Evolutionary conservation across 805 yeast genomes (phyloP).

Genomic region (Zygosaccharomyces kombuchaensis): DNA sequence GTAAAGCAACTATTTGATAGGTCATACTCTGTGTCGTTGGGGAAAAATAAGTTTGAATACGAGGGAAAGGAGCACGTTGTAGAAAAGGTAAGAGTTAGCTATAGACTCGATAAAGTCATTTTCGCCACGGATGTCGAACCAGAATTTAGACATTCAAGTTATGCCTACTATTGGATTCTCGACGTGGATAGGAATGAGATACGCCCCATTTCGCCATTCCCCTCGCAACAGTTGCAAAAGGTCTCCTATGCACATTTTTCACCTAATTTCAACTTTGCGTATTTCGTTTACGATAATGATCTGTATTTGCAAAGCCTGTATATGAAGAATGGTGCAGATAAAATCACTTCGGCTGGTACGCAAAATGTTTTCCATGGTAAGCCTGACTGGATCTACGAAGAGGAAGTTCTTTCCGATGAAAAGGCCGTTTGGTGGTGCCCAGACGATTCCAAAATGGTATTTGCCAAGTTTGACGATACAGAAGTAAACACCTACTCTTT

Average conservation of each 20-base stretch:
- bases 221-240: slow-evolving; percentile 22
- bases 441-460: slow-evolving; percentile 52
- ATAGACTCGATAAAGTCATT: slow-evolving; percentile 46
- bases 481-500: slow-evolving; percentile 49
- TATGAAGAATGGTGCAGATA: slow-evolving; percentile 7
- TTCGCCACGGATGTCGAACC: slow-evolving; percentile 46
- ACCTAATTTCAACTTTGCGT: slow-evolving; percentile 51
- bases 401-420: slow-evolving; percentile 62
- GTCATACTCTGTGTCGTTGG: slow-evolving; percentile 16
- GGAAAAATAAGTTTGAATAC: slow-evolving; percentile 39
- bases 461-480: slow-evolving; percentile 55
- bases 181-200: slow-evolving; percentile 41
- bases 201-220: slow-evolving; percentile 28
- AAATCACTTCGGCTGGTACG: slow-evolving; percentile 47
- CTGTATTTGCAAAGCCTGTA: slow-evolving; percentile 45
- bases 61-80: slow-evolving; percentile 40
- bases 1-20: slow-evolving; percentile 35
- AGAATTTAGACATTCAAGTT: slow-evolving; percentile 69
- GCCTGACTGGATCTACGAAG: slow-evolving; percentile 93
- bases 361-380: slow-evolving; percentile 55
- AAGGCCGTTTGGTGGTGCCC: slow-evolving; percentile 71
- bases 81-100: slow-evolving; percentile 42
- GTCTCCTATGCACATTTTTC: slow-evolving; percentile 54
- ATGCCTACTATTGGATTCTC: slow-evolving; percentile 57
- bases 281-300: slow-evolving; percentile 54